phyloP scores from a whole-genome alignment of 371 early-diverging fungal species.

The Gilbertella persicaria region DNA sequence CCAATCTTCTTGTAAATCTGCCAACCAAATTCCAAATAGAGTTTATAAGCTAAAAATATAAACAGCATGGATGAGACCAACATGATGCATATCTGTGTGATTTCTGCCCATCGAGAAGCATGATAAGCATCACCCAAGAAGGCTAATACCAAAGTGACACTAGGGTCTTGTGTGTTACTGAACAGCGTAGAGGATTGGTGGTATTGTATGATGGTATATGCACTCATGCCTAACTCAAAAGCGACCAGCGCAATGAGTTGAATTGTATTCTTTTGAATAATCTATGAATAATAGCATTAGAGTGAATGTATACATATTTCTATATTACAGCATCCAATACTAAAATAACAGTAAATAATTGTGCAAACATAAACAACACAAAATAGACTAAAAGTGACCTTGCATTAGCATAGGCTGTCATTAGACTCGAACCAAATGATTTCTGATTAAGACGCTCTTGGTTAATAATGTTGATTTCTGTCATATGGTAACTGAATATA shows the following conservation, averaged over 20 bases:
- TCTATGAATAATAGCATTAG: slow-evolving; percentile 23
- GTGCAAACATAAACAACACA: slow-evolving; percentile 48
- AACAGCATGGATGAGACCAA: slow-evolving; percentile 33
- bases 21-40: slow-evolving; percentile 68
- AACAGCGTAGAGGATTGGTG: slow-evolving; percentile 49
- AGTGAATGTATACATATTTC: not conserved
- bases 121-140: slow-evolving; percentile 35
- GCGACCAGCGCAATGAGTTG: slow-evolving; percentile 50
- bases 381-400: slow-evolving; percentile 48
- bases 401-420: slow-evolving; percentile 45
- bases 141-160: slow-evolving; percentile 20
- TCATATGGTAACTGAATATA: slow-evolving; percentile 38
- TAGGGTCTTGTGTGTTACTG: slow-evolving; percentile 24
- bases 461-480: slow-evolving; percentile 37
- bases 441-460: slow-evolving; percentile 32
- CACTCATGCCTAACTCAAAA: slow-evolving; percentile 52
- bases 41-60: slow-evolving; percentile 45
- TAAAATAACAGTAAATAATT: slow-evolving; percentile 41
- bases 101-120: slow-evolving; percentile 50
- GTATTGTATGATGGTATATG: slow-evolving; percentile 49
- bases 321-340: slow-evolving; percentile 48
- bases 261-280: slow-evolving; percentile 53
- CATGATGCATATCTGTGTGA: slow-evolving; percentile 48
- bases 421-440: slow-evolving; percentile 29
- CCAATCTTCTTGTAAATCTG: slow-evolving; percentile 93